A percentile compares a stretch with the other conserved stretches of the same genome.
phyloP scores from a whole-genome alignment of 352 stramenopile genomes.

The Pythium monospermum region DNA sequence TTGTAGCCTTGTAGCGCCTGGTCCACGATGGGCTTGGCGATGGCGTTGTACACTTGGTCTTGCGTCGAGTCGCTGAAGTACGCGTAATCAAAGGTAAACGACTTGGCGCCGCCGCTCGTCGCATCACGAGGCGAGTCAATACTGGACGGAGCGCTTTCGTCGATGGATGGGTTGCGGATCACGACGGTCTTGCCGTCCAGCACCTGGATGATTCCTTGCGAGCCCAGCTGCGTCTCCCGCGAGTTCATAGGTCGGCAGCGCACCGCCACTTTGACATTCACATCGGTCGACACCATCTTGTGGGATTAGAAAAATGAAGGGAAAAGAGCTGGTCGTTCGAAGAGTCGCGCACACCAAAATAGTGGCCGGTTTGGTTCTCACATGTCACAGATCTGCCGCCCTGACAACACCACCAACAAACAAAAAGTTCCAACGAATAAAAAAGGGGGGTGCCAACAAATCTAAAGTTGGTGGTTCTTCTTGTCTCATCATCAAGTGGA shows the following conservation, averaged over 20 bases:
- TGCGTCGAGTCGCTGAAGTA: slow-evolving; percentile 77
- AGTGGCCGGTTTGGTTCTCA: too few relatives aligned
- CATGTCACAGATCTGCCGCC: too few relatives aligned
- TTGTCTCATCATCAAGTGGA: too few relatives aligned
- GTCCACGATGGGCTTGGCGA: slow-evolving; percentile 71
- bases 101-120: slow-evolving; percentile 28
- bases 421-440: too few relatives aligned
- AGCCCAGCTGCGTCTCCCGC: slow-evolving; percentile 63
- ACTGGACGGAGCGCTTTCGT: slow-evolving; percentile 14
- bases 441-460: too few relatives aligned
- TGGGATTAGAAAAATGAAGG: too few relatives aligned
- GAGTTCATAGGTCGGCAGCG: slow-evolving; percentile 82
- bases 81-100: slow-evolving; percentile 85
- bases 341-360: too few relatives aligned
- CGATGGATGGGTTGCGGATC: slow-evolving; percentile 32
- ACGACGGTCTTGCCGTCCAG: slow-evolving; percentile 48
- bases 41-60: slow-evolving; percentile 70
- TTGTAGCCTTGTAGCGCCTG: slow-evolving; percentile 79
- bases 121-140: slow-evolving; percentile 11
- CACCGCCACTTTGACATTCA: slow-evolving; percentile 90
- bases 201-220: slow-evolving; percentile 50
- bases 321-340: too few relatives aligned
- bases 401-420: too few relatives aligned
- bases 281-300: too few relatives aligned
- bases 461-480: too few relatives aligned